phyloP scores from a whole-genome alignment of 1,284 basidiomycete genomes.

The Malassezia dermatis region DNA sequence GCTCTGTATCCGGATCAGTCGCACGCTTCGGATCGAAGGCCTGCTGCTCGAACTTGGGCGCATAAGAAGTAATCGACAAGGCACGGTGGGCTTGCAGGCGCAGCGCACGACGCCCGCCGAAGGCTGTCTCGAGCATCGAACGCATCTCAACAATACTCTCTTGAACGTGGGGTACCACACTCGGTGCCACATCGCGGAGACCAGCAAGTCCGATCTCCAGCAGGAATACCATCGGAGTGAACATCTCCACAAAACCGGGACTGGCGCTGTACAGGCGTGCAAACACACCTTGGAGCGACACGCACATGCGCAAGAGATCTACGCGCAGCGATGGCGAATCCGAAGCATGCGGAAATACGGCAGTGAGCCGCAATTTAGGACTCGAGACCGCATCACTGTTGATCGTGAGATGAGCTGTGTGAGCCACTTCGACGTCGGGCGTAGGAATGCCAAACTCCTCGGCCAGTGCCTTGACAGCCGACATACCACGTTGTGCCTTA shows the following conservation, averaged over 20 bases:
- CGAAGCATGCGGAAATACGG: slow-evolving; percentile 4
- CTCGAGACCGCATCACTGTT: neutral
- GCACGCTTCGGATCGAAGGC: slow-evolving; percentile 65
- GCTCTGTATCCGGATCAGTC: slow-evolving; percentile 84
- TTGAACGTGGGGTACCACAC: slow-evolving; percentile 16
- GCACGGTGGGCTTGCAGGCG: slow-evolving; percentile 86
- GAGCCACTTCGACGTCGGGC: slow-evolving; percentile 29
- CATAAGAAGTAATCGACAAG: slow-evolving; percentile 82
- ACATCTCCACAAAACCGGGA: slow-evolving; percentile 38
- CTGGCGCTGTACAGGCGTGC: slow-evolving; percentile 33
- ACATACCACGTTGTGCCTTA: neutral
- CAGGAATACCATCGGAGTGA: slow-evolving; percentile 27
- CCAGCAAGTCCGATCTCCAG: slow-evolving; percentile 11
- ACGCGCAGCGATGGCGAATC: slow-evolving; percentile 6
- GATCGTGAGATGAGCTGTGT: slow-evolving; percentile 17
- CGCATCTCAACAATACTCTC: slow-evolving; percentile 50
- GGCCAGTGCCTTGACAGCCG: slow-evolving; percentile 25
- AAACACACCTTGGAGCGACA: slow-evolving; percentile 25
- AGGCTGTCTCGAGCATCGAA: slow-evolving; percentile 60
- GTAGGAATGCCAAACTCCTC: slow-evolving; percentile 40
- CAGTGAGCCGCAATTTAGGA: slow-evolving; percentile 1
- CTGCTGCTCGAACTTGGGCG: slow-evolving; percentile 78
- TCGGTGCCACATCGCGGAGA: slow-evolving; percentile 14
- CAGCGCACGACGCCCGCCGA: slow-evolving; percentile 65
- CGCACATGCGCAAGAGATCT: slow-evolving; percentile 21